Evolutionary conservation across 2,329 filamentous ascomycete species (phyloP), one percentile per base, ranked within the genome.

Genomic region (Diatrype stigma): DNA sequence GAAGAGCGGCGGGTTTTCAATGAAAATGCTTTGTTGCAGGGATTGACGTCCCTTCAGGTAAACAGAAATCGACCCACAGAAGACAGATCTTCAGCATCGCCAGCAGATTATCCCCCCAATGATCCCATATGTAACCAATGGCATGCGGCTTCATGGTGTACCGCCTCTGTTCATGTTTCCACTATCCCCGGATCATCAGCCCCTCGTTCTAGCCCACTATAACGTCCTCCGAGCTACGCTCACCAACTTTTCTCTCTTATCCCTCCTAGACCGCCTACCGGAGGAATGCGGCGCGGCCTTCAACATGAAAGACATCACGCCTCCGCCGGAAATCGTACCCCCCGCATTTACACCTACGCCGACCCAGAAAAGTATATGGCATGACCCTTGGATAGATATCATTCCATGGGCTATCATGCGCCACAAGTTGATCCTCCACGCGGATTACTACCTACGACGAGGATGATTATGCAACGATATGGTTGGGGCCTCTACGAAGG

Each of bases 391-490:
- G 63, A 56, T 69, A 16, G 64, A 66, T 49, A 50, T 56, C 2
- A 42, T 64, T 16, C 64, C 66, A 0, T 58, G 54, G 23, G 49
- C 63, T 2, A 42, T 21, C 12, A 56, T 67, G 58, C 59, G 67
- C 6, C 66, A 69, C 45, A 67, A 65, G 34, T 48, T 69, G 5
- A 52, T 67, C 4, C 35, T 55, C 2, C 54, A 58, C 16, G 30
- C n/a, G 2, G 59, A 50, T 8, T n/a, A n/a, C n/a, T n/a, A 44
- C 46, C 7, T 54, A 60, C 22, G 59, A 63, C 45, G 57, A 59
- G 17, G 65, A 67, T 38, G 64, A 63, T 7, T 67, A 30, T 69
- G 66, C 38, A 42, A 49, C 12, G 66, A 68, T 46, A 46, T 63
- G 16, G 45, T 60, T 28, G 65, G 64, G 63, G 63, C 0, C 49